Percentiles rank a stretch among this genome's conserved stretches.
phyloP scores from a whole-genome alignment of 2,329 filamentous ascomycete species.

The Herpotrichia juniperi region DNA sequence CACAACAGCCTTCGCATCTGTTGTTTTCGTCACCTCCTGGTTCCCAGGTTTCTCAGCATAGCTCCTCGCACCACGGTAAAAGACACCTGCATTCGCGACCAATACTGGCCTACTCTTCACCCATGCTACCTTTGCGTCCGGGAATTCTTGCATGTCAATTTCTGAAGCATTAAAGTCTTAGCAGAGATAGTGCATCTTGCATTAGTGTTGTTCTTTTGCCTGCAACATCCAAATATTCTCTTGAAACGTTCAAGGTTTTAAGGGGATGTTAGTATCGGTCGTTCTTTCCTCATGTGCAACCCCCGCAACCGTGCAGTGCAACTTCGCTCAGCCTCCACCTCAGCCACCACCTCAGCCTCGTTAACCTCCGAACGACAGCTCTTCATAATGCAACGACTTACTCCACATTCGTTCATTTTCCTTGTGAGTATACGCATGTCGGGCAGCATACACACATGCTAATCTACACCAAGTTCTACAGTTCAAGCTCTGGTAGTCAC shows the following conservation, averaged over 20 bases:
- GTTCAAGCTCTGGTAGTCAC: no score
- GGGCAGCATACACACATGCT: no score
- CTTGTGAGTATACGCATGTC: neutral
- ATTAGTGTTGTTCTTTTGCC: no score
- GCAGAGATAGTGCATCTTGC: no score
- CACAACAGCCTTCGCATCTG: conserved; percentile 55
- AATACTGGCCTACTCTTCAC: conserved; percentile 39
- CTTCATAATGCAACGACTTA: neutral
- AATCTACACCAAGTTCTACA: no score
- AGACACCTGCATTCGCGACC: conserved; percentile 47
- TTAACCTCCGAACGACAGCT: neutral
- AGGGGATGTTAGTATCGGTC: no score
- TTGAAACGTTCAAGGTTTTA: no score
- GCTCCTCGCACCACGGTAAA: conserved; percentile 39
- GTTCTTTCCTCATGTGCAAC: neutral
- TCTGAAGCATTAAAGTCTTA: no score
- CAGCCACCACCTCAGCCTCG: conserved; percentile 2
- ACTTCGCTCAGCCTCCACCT: neutral
- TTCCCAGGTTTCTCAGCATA: conserved; percentile 37
- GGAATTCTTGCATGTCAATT: no score
- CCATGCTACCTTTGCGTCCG: conserved; percentile 34
- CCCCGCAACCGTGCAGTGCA: no score
- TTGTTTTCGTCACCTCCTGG: conserved; percentile 51
- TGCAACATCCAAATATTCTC: no score
- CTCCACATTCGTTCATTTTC: neutral